A percentile compares a stretch with the other conserved stretches of the same genome.
Conservation (phyloP, 805 yeast species). For the Yamadazyma insecticola region DNA sequence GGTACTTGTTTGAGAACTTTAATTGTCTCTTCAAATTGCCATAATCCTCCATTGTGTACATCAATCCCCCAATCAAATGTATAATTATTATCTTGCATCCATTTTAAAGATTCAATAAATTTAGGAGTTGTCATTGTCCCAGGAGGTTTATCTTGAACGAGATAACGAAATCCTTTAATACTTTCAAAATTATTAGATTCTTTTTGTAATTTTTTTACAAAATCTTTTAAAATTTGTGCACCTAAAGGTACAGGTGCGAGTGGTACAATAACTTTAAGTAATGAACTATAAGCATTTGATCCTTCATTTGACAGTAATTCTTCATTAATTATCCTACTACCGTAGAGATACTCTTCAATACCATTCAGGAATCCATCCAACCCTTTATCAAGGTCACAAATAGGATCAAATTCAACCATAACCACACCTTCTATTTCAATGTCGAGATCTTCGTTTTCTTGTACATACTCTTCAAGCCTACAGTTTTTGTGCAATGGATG, state of each 20-base stretch:
- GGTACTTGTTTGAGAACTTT: slow-evolving; percentile 21
- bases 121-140: slow-evolving; percentile 24
- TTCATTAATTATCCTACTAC: slow-evolving; percentile 11
- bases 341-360: slow-evolving; percentile 15
- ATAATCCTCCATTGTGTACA: slow-evolving; percentile 27
- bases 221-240: slow-evolving; percentile 11
- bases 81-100: slow-evolving; percentile 23
- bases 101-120: slow-evolving; percentile 29
- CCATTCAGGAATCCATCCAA: slow-evolving; percentile 21
- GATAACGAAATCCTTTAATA: slow-evolving; percentile 39
- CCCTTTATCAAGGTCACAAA: slow-evolving; percentile 10
- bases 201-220: slow-evolving; percentile 11
- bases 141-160: slow-evolving; percentile 39
- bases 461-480: slow-evolving; percentile 21
- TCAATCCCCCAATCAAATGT: slow-evolving; percentile 44
- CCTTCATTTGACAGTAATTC: slow-evolving; percentile 9
- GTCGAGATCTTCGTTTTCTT: slow-evolving; percentile 3
- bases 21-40: slow-evolving; percentile 37
- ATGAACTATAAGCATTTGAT: slow-evolving; percentile 5
- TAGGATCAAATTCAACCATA: slow-evolving; percentile 32
- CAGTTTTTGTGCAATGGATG: slow-evolving; percentile 18
- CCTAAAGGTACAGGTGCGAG: slow-evolving; percentile 44
- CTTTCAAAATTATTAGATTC: slow-evolving; percentile 7
- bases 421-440: slow-evolving; percentile 22
- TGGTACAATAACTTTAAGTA: slow-evolving; percentile 31